Evolutionary conservation across 306 rosid genomes (phyloP).

Genomic region (Mimosa bimucronata): DNA sequence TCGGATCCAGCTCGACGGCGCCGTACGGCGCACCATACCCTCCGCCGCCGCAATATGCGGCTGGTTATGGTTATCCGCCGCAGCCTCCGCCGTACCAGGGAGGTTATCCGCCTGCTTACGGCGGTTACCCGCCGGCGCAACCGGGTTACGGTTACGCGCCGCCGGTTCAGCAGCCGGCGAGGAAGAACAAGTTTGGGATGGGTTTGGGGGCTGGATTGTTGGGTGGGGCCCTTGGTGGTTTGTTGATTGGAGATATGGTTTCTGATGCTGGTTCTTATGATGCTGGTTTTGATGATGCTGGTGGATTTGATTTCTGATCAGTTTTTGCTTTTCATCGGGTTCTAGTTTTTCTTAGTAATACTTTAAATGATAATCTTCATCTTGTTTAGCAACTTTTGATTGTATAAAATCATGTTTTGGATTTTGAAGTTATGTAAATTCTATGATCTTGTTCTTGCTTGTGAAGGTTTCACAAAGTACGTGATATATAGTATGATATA

Average conservation of each 20-base stretch:
- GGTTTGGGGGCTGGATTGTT: constrained; percentile 86
- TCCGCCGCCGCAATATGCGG: constrained; percentile 7
- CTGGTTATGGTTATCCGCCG: constrained; percentile 41
- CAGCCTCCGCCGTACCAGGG: constrained; percentile 5
- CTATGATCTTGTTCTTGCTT: not conserved
- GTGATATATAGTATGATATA: too few relatives aligned
- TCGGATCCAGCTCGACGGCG: constrained; percentile 24
- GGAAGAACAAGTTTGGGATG: constrained; percentile 69
- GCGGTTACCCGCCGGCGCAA: not conserved
- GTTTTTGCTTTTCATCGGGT: too few relatives aligned
- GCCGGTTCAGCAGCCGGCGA: constrained; percentile 43
- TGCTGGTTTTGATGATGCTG: constrained; percentile 31
- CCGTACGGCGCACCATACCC: constrained; percentile 10
- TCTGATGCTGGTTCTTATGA: constrained; percentile 53
- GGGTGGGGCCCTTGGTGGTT: constrained; percentile 82
- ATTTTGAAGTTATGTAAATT: not conserved
- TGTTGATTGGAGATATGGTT: constrained; percentile 74
- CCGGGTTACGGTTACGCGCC: constrained; percentile 37
- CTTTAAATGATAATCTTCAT: not conserved
- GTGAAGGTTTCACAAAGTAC: too few relatives aligned
- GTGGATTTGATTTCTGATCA: constrained; percentile 43
- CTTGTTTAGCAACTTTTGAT: not conserved
- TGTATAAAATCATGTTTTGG: not conserved
- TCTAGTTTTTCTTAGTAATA: not conserved
- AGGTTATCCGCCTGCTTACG: constrained; percentile 25